Conservation (phyloP, 75 land plant genomes). For the Larix kaempferi region DNA sequence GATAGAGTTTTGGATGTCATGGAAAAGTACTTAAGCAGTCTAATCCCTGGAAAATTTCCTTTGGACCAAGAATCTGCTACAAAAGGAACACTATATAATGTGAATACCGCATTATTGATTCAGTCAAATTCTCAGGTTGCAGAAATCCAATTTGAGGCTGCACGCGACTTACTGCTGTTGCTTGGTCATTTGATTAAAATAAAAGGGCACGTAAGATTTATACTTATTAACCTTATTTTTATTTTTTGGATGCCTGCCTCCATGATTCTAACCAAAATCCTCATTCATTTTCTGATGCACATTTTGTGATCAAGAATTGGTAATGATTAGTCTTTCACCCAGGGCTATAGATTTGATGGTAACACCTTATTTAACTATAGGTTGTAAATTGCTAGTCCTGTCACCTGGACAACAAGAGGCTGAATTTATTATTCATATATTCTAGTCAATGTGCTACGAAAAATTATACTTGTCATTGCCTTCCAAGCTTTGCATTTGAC, state of each 20-base stretch:
- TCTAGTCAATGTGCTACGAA: no score
- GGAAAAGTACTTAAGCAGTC: no score
- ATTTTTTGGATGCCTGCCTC: slow-evolving; percentile 1
- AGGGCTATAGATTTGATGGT: background rate
- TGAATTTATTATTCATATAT: no score
- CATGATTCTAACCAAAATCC: background rate
- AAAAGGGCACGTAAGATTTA: slow-evolving; percentile 59
- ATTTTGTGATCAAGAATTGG: background rate
- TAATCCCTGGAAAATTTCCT: no score
- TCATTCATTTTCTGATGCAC: background rate
- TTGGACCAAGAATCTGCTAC: no score
- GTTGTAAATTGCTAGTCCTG: background rate
- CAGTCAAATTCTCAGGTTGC: slow-evolving; percentile 76
- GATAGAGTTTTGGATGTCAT: no score
- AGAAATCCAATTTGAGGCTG: slow-evolving; percentile 78
- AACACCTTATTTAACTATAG: background rate
- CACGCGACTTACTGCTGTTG: slow-evolving; percentile 70
- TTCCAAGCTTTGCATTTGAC: no score
- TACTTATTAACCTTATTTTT: background rate
- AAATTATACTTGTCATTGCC: no score
- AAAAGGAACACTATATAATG: slow-evolving; percentile 10
- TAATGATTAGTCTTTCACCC: background rate
- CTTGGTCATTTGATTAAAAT: slow-evolving; percentile 59
- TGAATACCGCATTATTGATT: slow-evolving; percentile 42
- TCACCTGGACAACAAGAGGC: background rate